A percentile compares a stretch with the other conserved stretches of the same genome.
Evolutionary conservation across 1,284 basidiomycete genomes (phyloP).

Genomic region (Tilletia walkeri): DNA sequence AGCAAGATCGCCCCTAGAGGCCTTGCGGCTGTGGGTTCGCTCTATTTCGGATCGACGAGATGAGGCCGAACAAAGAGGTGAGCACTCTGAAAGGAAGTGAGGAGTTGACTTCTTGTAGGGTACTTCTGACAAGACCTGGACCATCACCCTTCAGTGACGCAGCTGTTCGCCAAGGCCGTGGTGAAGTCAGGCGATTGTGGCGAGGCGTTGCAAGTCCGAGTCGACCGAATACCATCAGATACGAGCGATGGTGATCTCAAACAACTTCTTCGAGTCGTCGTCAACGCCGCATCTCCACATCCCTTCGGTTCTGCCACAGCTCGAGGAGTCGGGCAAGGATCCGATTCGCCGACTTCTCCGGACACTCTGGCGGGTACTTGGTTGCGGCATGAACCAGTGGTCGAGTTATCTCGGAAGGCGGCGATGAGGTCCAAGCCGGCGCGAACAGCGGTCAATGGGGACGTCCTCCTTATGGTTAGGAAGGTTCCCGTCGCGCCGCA

Average conservation of each 20-base stretch:
- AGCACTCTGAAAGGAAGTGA: background rate
- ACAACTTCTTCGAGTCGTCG: background rate
- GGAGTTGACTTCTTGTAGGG: background rate
- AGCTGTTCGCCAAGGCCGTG: too few relatives aligned
- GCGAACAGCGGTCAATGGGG: background rate
- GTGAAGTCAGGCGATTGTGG: too few relatives aligned
- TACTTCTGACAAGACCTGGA: background rate
- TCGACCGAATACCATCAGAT: background rate
- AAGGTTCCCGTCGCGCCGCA: background rate
- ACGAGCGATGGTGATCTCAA: background rate
- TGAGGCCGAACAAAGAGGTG: background rate
- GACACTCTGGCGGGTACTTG: background rate
- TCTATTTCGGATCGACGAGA: background rate
- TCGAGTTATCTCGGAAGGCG: background rate
- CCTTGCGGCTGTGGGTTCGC: background rate
- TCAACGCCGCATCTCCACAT: conserved; percentile 3
- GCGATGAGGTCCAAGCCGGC: background rate
- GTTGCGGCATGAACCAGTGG: background rate
- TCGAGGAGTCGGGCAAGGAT: background rate
- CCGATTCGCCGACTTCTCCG: background rate
- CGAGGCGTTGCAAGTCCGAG: background rate
- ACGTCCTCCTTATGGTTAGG: background rate
- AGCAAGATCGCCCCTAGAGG: background rate
- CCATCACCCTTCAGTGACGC: background rate
- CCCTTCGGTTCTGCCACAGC: background rate